Evolutionary conservation across 768 basidiomycete species (phyloP), one percentile per base, ranked within the genome.

Genomic region (Collybia sp.): DNA sequence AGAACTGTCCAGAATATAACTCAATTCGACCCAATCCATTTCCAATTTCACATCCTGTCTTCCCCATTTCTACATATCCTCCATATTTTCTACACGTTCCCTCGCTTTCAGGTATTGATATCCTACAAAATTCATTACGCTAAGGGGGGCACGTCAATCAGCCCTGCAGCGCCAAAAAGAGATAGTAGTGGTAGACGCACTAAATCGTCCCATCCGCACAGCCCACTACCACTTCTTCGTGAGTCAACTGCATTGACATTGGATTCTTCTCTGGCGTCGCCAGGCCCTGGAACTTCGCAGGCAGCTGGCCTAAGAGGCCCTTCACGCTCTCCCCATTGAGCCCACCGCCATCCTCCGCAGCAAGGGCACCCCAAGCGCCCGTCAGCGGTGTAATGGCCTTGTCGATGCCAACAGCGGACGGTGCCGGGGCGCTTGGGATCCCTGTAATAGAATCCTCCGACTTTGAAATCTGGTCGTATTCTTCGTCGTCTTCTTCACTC

Each of bases 121-220:
- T 12, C 68, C 68, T 34, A 69, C 60, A 53, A 69, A 69, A 35
- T 69, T 77, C 80, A 82, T 77, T 31, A 83, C 76, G 55, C 79
- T 80, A 41, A 20, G 34, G 32, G 36, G 8, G 17, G n/a, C 31
- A 49, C 46, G n/a, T 30, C 36, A 31, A 45, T 61, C 53, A 61
- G 45, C 18, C 32, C 45, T 34, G 38, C 37, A 30, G 17, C 13
- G 35, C 35, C 13, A 13, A 13, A 43, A 34, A 16, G 25, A 42
- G 16, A 25, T 16, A 19, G 32, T 32, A 42, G 45, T 25, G 30
- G 31, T 52, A n/a, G 12, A 72, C 88, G 68, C 51, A 93, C 89
- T 93, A 93, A 54, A 93, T 93, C 2, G 88, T 90, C 12, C 90
- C 90, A 63, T 93, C 90, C 19, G 88, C 88, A 70, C 90, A 93